Percentiles rank a stretch among this genome's conserved stretches.
phyloP scores from a whole-genome alignment of 2,329 filamentous ascomycete genomes.

The Alternaria consortialis region DNA sequence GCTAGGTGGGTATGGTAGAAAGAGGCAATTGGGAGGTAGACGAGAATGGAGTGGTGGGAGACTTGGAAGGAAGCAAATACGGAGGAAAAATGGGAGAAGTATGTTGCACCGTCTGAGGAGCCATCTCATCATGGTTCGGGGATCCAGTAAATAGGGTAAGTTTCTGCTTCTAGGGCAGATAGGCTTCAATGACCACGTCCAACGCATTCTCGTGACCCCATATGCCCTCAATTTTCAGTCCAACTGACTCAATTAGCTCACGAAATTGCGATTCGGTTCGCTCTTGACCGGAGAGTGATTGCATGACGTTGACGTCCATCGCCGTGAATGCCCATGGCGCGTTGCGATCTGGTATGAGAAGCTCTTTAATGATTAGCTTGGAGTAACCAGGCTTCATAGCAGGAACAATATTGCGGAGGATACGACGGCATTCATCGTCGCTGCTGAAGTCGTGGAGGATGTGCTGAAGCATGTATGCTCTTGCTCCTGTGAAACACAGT shows the following conservation, averaged over 20 bases:
- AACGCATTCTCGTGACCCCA: neutral
- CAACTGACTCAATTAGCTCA: neutral
- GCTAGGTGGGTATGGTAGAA: conserved; percentile 17
- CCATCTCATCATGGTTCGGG: neutral
- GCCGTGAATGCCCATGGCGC: neutral
- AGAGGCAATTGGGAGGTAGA: conserved; percentile 25
- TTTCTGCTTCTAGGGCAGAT: neutral
- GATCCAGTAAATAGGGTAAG: neutral
- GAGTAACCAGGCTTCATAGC: neutral
- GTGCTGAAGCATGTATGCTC: neutral
- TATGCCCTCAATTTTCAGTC: neutral
- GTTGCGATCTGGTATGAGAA: neutral
- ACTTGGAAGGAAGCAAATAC: conserved; percentile 14
- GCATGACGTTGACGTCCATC: neutral
- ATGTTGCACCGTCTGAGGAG: neutral
- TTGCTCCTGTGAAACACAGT: accelerated
- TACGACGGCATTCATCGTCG: neutral
- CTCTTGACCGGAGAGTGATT: neutral
- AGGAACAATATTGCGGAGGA: neutral
- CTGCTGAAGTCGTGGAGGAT: neutral
- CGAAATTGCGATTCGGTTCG: neutral
- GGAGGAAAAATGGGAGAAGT: conserved; percentile 20
- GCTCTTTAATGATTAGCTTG: neutral
- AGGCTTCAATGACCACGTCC: neutral
- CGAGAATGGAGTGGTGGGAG: conserved; percentile 17